Evolutionary conservation across 2,329 filamentous ascomycete species (phyloP).

Genomic region (Cylindrodendrum hubeiense): DNA sequence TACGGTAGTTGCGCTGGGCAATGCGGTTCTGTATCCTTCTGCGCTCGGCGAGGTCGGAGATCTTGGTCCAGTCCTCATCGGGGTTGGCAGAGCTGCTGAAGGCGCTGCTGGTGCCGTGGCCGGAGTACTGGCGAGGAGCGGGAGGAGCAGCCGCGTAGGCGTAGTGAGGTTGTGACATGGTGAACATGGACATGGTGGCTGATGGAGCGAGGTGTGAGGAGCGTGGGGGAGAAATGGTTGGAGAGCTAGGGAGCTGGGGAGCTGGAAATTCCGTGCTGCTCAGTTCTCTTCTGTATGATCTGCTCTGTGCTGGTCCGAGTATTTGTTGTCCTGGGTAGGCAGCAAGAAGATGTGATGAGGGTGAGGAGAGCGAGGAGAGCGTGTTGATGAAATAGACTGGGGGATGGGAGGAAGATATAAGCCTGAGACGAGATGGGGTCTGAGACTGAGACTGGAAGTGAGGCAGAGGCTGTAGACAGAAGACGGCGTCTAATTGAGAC

Average conservation of each 20-base stretch:
- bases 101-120: conserved; percentile 88
- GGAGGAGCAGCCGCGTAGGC: conserved; percentile 47
- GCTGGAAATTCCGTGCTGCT: conserved; percentile 7
- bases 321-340: conserved; percentile 12
- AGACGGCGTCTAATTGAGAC: conserved; percentile 25
- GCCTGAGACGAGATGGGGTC: not conserved
- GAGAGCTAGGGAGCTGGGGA: conserved; percentile 14
- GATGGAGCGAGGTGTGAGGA: conserved; percentile 7
- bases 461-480: conserved; percentile 1
- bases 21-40: conserved; percentile 97
- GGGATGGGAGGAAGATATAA: conserved; percentile 6
- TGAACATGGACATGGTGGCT: conserved; percentile 51
- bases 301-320: conserved; percentile 14
- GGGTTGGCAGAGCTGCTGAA: conserved; percentile 95
- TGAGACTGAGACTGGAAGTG: conserved; percentile 27
- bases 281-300: conserved; percentile 1
- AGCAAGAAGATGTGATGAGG: conserved; percentile 4
- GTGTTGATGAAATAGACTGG: conserved; percentile 3
- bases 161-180: conserved; percentile 51
- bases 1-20: conserved; percentile 97
- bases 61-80: conserved; percentile 99
- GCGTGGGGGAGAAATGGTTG: conserved; percentile 10
- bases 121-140: conserved; percentile 75
- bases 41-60: conserved; percentile 95
- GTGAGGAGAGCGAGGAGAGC: not conserved